Percentiles rank a stretch among this genome's conserved stretches.
phyloP scores from a whole-genome alignment of 305 asterid species.

The Solanum hybrid region DNA sequence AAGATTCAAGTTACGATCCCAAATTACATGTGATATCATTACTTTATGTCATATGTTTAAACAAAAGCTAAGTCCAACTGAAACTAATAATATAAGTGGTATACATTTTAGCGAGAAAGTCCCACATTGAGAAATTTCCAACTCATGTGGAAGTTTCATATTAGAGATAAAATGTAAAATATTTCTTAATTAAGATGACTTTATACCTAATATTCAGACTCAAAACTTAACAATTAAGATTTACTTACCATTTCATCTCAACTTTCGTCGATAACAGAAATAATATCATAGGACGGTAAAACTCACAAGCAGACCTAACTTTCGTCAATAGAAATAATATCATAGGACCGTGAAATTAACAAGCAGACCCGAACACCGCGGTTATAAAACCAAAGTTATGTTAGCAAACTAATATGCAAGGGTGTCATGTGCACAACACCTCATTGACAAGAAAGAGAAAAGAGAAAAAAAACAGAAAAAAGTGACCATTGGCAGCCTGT shows the following conservation, averaged over 20 bases:
- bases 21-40: neutral
- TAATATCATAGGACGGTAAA: accelerated
- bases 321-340: neutral
- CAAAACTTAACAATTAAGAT: neutral
- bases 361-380: accelerated
- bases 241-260: neutral
- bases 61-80: neutral
- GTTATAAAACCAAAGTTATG: neutral
- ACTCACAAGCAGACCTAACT: neutral
- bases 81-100: neutral
- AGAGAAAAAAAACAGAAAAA: neutral
- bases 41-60: neutral
- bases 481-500: conserved; percentile 6
- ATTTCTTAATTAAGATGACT: neutral
- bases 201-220: neutral
- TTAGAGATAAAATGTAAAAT: neutral
- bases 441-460: neutral
- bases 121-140: neutral
- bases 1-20: neutral
- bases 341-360: accelerated
- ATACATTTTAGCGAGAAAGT: neutral
- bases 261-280: neutral
- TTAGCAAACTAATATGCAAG: neutral
- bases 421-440: conserved; percentile 1
- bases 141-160: neutral